Evolutionary conservation across 768 basidiomycete species (phyloP), one percentile per base, ranked within the genome.

Genomic region (Lactarius deliciosus): DNA sequence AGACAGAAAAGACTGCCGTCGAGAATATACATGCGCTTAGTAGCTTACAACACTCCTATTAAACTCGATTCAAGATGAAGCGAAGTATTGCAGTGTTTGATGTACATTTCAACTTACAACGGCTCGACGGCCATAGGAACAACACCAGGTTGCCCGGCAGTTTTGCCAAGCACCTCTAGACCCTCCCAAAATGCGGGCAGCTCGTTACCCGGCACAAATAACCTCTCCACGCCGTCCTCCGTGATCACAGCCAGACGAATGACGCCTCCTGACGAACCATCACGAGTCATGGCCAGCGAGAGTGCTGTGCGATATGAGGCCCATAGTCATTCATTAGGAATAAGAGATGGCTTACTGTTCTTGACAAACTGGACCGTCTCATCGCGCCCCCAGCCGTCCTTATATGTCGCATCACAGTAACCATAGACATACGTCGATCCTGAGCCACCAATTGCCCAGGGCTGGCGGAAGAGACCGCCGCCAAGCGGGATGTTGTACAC

Each of bases 351-450:
- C 92, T 65, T 74, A 97, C 96, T 94, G 79, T 98, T 97, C 80
- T 87, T 91, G 66, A 98, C 96, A 74, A 99, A 98, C 43, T 96
- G 82, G 64, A 99, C 79, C 0, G 95, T 97, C 79, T 98, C 86
- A 45, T 94, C 92, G 71, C 84, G 84, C 8, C 85, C 87, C 95
- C 93, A 96, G 18, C 91, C 93, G 34, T 98, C 96, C 77, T 87
- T 79, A 76, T 91, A 99, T 32, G 95, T 98, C n/a, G 97, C 94
- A 76, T 99, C 97, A 73, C 97, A 98, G 79, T 98, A 98, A 61
- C 96, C 97, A 74, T 98, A 99, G 13, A 98, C 94, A 75, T 98
- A 99, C 9, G 95, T 94, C 43, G 95, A 97, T 9, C 97, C 97
- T 60, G 94, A 96, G 30, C 94, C 95, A 76, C 96, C 97, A 69